Conservation (phyloP, 768 basidiomycete species). For the Boletus rubroflammeus region DNA sequence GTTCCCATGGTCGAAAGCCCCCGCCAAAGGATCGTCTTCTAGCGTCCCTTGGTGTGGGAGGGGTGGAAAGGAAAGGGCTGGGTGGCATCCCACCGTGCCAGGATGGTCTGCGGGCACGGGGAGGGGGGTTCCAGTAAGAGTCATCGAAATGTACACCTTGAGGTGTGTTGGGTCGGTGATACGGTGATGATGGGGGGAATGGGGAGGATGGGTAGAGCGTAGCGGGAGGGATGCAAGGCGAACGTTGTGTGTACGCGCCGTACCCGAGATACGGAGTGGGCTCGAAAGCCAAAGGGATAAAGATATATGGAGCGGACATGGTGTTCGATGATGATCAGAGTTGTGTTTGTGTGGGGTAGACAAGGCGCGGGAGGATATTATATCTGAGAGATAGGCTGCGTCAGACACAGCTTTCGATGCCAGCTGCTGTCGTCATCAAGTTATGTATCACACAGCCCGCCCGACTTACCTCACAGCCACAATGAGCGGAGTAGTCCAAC, state of each 20-base stretch:
- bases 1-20: slow-evolving; percentile 16
- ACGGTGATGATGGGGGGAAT: slow-evolving; percentile 26
- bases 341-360: neutral
- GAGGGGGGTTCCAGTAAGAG: slow-evolving; percentile 22
- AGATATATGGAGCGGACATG: slow-evolving; percentile 45
- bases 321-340: slow-evolving; percentile 1
- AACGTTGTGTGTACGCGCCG: slow-evolving; percentile 32
- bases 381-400: slow-evolving; percentile 16
- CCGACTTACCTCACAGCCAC: slow-evolving; percentile 20
- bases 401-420: slow-evolving; percentile 12
- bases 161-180: slow-evolving; percentile 31
- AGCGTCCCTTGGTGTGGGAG: slow-evolving; percentile 4
- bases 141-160: slow-evolving; percentile 20
- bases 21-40: slow-evolving; percentile 32
- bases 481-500: neutral
- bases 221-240: slow-evolving; percentile 44
- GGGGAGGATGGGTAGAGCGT: slow-evolving; percentile 39
- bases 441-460: slow-evolving; percentile 15
- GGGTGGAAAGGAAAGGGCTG: slow-evolving; percentile 24
- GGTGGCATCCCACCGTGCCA: slow-evolving; percentile 37
- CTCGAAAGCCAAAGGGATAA: slow-evolving; percentile 36
- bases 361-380: neutral
- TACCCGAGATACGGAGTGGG: slow-evolving; percentile 35
- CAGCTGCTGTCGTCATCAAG: neutral
- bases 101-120: slow-evolving; percentile 39